These are phyloP conservation scores for Yarrowia sp. DNA, from an alignment of 805 yeast species.

Conservation along the genomic window DNA sequence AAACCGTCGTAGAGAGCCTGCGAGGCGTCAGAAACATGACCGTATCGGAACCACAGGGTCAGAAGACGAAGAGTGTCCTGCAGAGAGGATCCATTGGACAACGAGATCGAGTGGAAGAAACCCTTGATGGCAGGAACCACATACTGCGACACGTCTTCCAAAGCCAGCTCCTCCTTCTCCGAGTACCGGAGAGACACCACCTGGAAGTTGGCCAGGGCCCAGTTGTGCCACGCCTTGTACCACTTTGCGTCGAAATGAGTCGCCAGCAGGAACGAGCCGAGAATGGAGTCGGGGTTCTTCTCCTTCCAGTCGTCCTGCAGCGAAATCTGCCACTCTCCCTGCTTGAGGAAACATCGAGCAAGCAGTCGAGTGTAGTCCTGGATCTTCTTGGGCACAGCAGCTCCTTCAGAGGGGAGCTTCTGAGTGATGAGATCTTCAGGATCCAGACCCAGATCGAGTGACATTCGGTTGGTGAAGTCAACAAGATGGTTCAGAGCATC, in stretches of 20 bases:
- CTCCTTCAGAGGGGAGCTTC: slow-evolving; percentile 68
- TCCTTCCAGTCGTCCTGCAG: slow-evolving; percentile 72
- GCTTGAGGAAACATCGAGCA: slow-evolving; percentile 93
- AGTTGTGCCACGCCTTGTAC: slow-evolving; percentile 99
- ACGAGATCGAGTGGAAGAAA: slow-evolving; percentile 87
- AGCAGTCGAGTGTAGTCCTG: slow-evolving; percentile 78
- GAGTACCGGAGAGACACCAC: slow-evolving; percentile 62
- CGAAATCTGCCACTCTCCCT: slow-evolving; percentile 97
- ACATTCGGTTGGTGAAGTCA: slow-evolving; percentile 87
- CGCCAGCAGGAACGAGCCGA: slow-evolving; percentile 89
- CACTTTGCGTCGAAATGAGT: slow-evolving; percentile 90
- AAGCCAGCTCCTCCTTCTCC: slow-evolving; percentile 31
- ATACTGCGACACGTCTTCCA: slow-evolving; percentile 47
- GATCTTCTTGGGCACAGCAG: slow-evolving; percentile 70
- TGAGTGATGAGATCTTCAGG: slow-evolving; percentile 76
- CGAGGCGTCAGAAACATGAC: slow-evolving; percentile 89
- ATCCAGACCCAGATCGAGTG: slow-evolving; percentile 80
- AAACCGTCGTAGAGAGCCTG: slow-evolving; percentile 89
- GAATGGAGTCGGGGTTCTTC: slow-evolving; percentile 67
- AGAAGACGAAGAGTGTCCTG: slow-evolving; percentile 89
- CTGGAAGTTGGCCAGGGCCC: slow-evolving; percentile 98
- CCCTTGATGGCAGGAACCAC: slow-evolving; percentile 96
- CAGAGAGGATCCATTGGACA: slow-evolving; percentile 79
- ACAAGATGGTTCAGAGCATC: slow-evolving; percentile 84
- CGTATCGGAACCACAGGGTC: slow-evolving; percentile 94